Base-by-base conservation (phyloP, 495 filamentous ascomycete genomes). In the Penicillium crystallinum region DNA sequence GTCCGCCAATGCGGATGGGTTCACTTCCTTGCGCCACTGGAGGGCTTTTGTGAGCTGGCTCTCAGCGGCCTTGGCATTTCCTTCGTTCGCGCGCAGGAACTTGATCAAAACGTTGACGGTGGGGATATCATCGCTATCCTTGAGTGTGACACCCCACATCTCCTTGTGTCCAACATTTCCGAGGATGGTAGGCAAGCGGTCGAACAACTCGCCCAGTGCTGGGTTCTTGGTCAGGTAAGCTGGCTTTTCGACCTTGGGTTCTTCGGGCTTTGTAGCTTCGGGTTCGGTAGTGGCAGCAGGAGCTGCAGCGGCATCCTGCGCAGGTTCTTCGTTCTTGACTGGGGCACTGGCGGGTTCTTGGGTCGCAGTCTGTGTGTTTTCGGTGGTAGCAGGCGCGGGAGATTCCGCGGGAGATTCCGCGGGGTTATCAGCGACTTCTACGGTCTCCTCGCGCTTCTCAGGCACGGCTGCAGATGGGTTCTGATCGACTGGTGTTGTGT, bases 21-120 rank as follows among this genome's bases (percentile, higher is more conserved):
- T 61, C 47, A 77, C 79, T 66, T 83, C 64, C 67, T 84, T 85
- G 33, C 91, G 82, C 89, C 89, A 96, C 42, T 86, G 76, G 11
- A 96, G 73, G 1, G 90, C 89, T 61, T 85, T 84, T 54, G 70
- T 77, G 21, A 96, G 80, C 71, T 96, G 90, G 27, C 82, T 77
- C 56, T 81, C 80, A 2, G 91, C 89, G 54, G 82, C 81, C 46
- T 71, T 72, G 3, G 90, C 60, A 56, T 92, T 83, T 37, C 88
- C 86, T 41, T 83, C 79, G 62, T 95, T 96, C 58, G 90, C 91
- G 50, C 90, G 87, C 27, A 96, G 81, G 70, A 90, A 96, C 73
- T 96, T 96, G 62, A 95, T 89, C 45, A 95, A 68, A 39, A 96
- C 79, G 53, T 95, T 82, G 59, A 82, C 81, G n/a, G 85, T 91